A percentile compares a stretch with the other conserved stretches of the same genome.
Conservation (phyloP, 1,139 yeast genomes). For the Taphrina deformans region DNA sequence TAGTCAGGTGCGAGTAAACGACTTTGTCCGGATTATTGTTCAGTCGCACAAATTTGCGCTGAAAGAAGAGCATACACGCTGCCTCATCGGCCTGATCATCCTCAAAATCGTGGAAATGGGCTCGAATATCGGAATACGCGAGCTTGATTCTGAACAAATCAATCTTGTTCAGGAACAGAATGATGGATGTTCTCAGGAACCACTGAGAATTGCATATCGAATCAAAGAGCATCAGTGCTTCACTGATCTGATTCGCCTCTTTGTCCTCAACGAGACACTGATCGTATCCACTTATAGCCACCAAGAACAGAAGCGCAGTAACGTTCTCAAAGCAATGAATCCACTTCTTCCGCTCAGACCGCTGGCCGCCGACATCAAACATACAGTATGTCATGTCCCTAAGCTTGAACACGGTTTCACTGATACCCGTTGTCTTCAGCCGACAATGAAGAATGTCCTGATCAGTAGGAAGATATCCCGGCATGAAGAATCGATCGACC, state of each 20-base stretch:
- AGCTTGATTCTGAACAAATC: conserved; percentile 78
- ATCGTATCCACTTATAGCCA: conserved; percentile 90
- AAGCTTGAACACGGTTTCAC: conserved; percentile 78
- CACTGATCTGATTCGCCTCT: conserved; percentile 85
- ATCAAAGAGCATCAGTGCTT: conserved; percentile 79
- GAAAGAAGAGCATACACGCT: conserved; percentile 67
- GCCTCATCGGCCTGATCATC: conserved; percentile 53
- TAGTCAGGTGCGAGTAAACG: conserved; percentile 84
- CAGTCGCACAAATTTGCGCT: conserved; percentile 59
- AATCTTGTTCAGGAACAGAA: conserved; percentile 81
- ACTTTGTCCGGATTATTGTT: conserved; percentile 63
- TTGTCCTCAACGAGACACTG: conserved; percentile 89
- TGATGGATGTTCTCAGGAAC: conserved; percentile 84
- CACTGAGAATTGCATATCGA: conserved; percentile 81
- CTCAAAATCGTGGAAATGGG: conserved; percentile 65
- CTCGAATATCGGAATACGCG: conserved; percentile 59
- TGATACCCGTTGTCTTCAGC: conserved; percentile 92
- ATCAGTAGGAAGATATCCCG: conserved; percentile 69
- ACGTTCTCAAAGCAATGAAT: conserved; percentile 92
- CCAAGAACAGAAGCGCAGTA: conserved; percentile 84
- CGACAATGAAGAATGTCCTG: conserved; percentile 85
- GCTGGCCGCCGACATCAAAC: conserved; percentile 95
- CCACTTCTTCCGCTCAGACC: conserved; percentile 94
- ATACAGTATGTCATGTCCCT: conserved; percentile 57
- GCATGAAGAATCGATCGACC: conserved; percentile 50